Evolutionary conservation across 495 filamentous ascomycete species (phyloP).

Genomic region (Gamarada debralockiae): DNA sequence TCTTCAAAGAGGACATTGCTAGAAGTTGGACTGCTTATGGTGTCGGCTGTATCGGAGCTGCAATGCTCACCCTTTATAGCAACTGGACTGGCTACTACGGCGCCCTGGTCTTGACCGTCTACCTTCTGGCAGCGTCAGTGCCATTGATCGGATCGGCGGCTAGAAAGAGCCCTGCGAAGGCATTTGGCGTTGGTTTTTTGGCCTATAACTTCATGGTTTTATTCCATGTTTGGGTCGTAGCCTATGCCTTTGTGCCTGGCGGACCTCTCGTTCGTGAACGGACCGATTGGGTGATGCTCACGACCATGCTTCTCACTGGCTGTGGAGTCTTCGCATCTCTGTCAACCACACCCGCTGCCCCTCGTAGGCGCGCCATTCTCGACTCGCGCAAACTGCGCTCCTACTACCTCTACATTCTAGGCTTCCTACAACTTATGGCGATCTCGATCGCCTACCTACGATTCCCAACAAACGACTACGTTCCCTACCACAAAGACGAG

Average conservation of each 20-base stretch:
- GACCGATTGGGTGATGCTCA: constrained; percentile 91
- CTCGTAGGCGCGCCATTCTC: constrained; percentile 32
- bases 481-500: constrained; percentile 81
- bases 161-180: constrained; percentile 66
- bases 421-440: constrained; percentile 71
- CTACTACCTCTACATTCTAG: constrained; percentile 67
- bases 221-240: constrained; percentile 97
- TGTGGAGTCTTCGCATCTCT: constrained; percentile 78
- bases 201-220: constrained; percentile 88
- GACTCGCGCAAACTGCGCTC: constrained; percentile 53
- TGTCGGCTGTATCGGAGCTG: constrained; percentile 72
- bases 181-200: constrained; percentile 84
- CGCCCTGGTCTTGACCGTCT: constrained; percentile 68
- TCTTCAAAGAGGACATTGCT: constrained; percentile 65
- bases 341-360: constrained; percentile 38
- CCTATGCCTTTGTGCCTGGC: constrained; percentile 98
- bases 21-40: constrained; percentile 80
- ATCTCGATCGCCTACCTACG: constrained; percentile 82
- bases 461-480: constrained; percentile 90
- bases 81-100: constrained; percentile 94
- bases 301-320: constrained; percentile 80
- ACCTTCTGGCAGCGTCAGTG: constrained; percentile 76
- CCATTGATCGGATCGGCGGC: constrained; percentile 73
- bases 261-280: constrained; percentile 90
- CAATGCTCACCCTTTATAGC: constrained; percentile 69